Evolutionary conservation across 164 flowering plant species (phyloP).

Genomic region (Stephania yunnanensis): DNA sequence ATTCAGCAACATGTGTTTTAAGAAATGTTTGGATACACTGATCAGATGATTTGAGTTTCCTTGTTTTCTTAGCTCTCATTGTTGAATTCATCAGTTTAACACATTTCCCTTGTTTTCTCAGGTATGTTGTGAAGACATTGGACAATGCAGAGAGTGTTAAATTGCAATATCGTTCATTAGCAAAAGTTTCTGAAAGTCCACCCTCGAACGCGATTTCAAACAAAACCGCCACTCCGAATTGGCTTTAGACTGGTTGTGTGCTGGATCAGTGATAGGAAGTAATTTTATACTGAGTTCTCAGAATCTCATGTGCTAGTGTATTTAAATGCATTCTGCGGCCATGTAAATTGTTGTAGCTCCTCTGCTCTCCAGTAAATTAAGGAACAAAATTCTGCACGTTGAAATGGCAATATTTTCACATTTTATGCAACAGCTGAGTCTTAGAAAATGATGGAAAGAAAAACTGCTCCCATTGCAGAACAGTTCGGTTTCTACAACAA

Average conservation of each 20-base stretch:
- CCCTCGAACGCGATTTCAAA: constrained; percentile 31
- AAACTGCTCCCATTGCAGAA: not conserved
- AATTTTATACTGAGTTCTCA: not conserved
- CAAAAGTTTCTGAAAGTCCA: constrained; percentile 53
- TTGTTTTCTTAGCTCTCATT: not conserved
- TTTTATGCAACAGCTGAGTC: not conserved
- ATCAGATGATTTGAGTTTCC: not conserved
- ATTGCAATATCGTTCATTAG: constrained; percentile 91
- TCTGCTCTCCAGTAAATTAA: not conserved
- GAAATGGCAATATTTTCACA: not conserved
- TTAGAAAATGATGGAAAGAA: not conserved
- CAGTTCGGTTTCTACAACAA: not conserved
- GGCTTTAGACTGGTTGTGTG: constrained; percentile 34
- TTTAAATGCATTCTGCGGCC: not conserved
- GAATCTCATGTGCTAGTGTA: not conserved
- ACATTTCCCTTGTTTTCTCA: constrained; percentile 17
- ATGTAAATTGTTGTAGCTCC: not conserved
- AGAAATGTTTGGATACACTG: not conserved
- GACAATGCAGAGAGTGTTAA: constrained; percentile 98
- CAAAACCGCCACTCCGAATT: constrained; percentile 50
- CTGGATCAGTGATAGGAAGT: not conserved
- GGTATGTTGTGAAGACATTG: constrained; percentile 93
- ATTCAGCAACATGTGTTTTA: not conserved
- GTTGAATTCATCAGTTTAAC: not conserved
- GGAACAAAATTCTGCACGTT: not conserved